These are phyloP conservation scores for Pisolithus albus DNA, from an alignment of 768 basidiomycete species.

Conservation along the genomic window DNA sequence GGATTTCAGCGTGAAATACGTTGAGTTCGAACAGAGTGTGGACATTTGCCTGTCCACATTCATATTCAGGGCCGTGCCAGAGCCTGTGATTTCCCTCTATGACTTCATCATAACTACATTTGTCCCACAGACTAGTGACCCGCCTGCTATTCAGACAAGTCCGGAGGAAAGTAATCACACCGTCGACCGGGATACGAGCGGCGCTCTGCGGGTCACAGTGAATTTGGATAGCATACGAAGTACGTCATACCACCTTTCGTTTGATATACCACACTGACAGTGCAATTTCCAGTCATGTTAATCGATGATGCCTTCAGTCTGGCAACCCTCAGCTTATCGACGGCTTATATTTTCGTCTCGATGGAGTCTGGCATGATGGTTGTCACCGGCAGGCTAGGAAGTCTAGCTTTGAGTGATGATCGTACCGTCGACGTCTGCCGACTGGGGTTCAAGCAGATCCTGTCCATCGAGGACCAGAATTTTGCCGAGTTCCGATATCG, in stretches of 20 bases:
- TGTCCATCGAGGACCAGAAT: constrained; percentile 91
- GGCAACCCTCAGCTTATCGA: constrained; percentile 84
- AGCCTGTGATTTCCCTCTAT: constrained; percentile 85
- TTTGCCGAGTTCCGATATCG: constrained; percentile 93
- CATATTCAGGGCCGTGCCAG: constrained; percentile 80
- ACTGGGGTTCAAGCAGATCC: constrained; percentile 71
- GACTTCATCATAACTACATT: constrained; percentile 99
- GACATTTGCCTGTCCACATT: constrained; percentile 87
- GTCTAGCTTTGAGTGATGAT: constrained; percentile 75
- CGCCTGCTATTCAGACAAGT: constrained; percentile 4
- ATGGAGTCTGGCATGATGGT: constrained; percentile 67
- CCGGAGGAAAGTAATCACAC: constrained; percentile 5
- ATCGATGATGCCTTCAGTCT: constrained; percentile 63
- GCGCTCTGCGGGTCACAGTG: constrained; percentile 74
- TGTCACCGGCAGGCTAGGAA: constrained; percentile 77
- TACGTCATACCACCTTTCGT: constrained; percentile 25
- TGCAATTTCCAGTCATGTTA: constrained; percentile 52
- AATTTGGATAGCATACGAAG: constrained; percentile 82
- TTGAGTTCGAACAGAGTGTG: constrained; percentile 83
- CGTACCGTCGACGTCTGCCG: constrained; percentile 43
- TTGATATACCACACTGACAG: constrained; percentile 7
- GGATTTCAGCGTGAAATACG: constrained; percentile 71
- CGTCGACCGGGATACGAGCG: constrained; percentile 17
- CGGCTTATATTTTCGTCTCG: constrained; percentile 78
- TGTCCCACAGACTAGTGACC: constrained; percentile 39